Evolutionary conservation across 1,284 basidiomycete species (phyloP), one percentile per base, ranked within the genome.

Genomic region (Malassezia furfur): DNA sequence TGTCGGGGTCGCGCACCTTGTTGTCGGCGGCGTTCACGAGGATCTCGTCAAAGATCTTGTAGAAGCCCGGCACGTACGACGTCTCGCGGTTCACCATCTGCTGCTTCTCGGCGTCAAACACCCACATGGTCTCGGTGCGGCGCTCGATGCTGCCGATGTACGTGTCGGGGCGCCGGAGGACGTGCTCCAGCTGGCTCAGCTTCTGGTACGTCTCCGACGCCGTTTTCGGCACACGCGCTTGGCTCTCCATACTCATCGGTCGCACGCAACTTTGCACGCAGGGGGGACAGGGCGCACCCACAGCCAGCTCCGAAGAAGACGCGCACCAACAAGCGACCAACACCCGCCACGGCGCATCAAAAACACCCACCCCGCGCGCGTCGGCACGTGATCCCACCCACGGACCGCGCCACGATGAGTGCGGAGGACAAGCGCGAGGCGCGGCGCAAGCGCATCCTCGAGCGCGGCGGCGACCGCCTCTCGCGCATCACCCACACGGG

Each of bases 31-130:
- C 94, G 75, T 99, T 99, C 67, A 99, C 94, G 6, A 99, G 81
- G 69, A 99, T 99, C 78, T 99, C 94, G 72, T 99, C 94, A 43
- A 98, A 86, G 73, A 98, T 98, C 81, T 99, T 98, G 83, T 94
- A 94, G 77, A 99, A 94, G 62, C 93, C 94, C 0, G 94, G 94
- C 2, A 96, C 91, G 72, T 86, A 98, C 63, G 84, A 88, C 64
- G 91, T 87, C 47, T 91, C 85, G 45, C 81, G 62, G 50, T 62
- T 64, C 6, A 54, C 71, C 72, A 74, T 74, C 54, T 67, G 63
- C 62, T 73, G 56, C 40, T 52, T 61, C 51, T 48, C 45, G 35
- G 61, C 56, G 58, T 74, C 72, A 44, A 58, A 74, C 45, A 74
- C 72, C 72, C 72, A 74, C 35, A 74, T 66, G 43, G 64, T 62